phyloP scores from a whole-genome alignment of 148 eudicot species.

The Silene uniflora region DNA sequence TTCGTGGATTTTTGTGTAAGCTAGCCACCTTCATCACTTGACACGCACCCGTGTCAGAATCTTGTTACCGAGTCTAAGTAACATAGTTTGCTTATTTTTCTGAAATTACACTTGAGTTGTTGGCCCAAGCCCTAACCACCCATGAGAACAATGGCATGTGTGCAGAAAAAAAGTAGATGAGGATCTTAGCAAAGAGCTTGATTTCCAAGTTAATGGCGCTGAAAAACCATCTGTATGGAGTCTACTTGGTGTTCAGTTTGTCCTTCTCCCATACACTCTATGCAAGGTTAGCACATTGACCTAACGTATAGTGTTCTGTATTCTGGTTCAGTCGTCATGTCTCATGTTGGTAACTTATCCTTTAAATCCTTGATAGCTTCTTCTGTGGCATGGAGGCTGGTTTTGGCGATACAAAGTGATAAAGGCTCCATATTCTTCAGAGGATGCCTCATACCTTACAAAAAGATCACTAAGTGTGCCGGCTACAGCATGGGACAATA shows the following conservation, averaged over 20 bases:
- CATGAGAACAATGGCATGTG: constrained; percentile 4
- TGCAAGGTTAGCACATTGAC: constrained; percentile 51
- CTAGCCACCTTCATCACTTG: not conserved
- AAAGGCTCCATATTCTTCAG: constrained; percentile 77
- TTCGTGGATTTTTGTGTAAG: not conserved
- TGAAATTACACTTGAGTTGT: not conserved
- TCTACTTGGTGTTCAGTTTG: constrained; percentile 63
- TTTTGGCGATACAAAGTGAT: constrained; percentile 73
- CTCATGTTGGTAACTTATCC: constrained; percentile 11
- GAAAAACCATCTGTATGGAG: constrained; percentile 90
- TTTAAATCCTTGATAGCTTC: constrained; percentile 43
- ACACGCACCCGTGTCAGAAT: not conserved
- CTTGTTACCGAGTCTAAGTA: no score
- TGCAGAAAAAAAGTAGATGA: constrained; percentile 59
- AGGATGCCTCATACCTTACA: constrained; percentile 86
- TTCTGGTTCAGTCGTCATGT: not conserved
- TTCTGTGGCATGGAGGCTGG: constrained; percentile 83
- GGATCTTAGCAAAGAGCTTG: constrained; percentile 91
- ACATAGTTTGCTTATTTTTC: not conserved
- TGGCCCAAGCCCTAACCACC: not conserved
- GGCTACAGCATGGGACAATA: constrained; percentile 56
- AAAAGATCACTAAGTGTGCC: constrained; percentile 61
- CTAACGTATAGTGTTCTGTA: not conserved
- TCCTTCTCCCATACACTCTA: constrained; percentile 79
- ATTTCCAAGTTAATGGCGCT: constrained; percentile 91